These are phyloP conservation scores for Cyberlindnera bimundalis DNA, from an alignment of 805 yeast genomes.

Conservation along the genomic window DNA sequence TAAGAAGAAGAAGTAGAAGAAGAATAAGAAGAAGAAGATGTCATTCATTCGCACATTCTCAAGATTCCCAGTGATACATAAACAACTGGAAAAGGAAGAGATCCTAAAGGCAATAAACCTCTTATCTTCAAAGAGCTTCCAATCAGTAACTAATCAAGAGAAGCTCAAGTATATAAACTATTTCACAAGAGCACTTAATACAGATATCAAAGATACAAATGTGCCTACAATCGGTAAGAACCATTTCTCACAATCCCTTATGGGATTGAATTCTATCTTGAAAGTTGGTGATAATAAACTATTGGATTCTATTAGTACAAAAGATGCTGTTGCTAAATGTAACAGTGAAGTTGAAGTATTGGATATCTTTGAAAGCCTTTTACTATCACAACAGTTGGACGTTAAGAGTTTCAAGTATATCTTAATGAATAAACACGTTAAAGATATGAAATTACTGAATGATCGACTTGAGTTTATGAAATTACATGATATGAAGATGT, in stretches of 20 bases:
- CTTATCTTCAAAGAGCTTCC: constrained; percentile 6
- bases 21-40: too few relatives aligned
- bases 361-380: constrained; percentile 16
- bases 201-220: constrained; percentile 11
- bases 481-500: constrained; percentile 6
- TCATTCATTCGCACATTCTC: too few relatives aligned
- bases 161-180: constrained; percentile 16
- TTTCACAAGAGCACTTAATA: constrained; percentile 17
- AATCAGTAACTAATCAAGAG: constrained; percentile 13
- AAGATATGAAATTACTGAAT: constrained; percentile 11
- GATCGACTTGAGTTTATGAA: constrained; percentile 15
- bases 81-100: constrained; percentile 15
- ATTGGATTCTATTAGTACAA: constrained; percentile 5
- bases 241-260: constrained; percentile 20
- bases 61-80: background rate
- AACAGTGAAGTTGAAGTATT: constrained; percentile 7
- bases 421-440: constrained; percentile 9
- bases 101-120: constrained; percentile 13
- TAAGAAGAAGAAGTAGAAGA: too few relatives aligned
- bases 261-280: constrained; percentile 16
- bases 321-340: constrained; percentile 7
- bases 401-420: constrained; percentile 11
- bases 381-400: constrained; percentile 9
- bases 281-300: constrained; percentile 1
- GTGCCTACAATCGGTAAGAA: constrained; percentile 1